Base-by-base conservation (phyloP, 495 filamentous ascomycete species). In the Hypoxylon trugodes region DNA sequence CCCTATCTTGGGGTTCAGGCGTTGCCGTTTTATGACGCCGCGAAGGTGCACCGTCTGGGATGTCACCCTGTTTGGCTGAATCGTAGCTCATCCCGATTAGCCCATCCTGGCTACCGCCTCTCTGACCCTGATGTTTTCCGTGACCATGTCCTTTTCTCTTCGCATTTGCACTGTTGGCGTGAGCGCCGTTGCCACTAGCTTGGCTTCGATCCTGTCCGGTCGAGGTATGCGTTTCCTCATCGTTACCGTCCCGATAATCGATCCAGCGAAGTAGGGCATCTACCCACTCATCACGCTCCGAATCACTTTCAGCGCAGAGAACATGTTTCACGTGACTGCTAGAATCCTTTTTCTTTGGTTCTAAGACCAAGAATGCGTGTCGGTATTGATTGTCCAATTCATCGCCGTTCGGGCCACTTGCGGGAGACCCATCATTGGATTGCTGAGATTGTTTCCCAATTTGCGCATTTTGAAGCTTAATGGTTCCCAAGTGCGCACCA, bases 291-390 rank as follows among this genome's bases (percentile, higher is more conserved):
- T 98, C 95, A 42, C 95, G 85, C 78, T 98, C 96, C 45, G 83
- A 80, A 69, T 98, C 95, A 68, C 89, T 98, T 75, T 98, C 95
- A 4, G 94, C 93, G 69, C 95, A 98, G 12, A 98, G 77, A 6
- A 98, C 92, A 75, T 98, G 95, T 38, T 93, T 90, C n/a, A 96
- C 91, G 36, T 92, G 82, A 64, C 89, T 95, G 13, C 82, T 89
- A 4, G 93, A 91, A 74, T 98, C 96, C 73, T 97, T 98, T 74
- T 91, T 91, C 79, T 98, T 98, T 1, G 93, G 93, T 73, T 98
- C 95, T 33, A 97, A 68, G 49, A 98, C 89, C 41, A 98, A 80
- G 75, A 98, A 98, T 4, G 96, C 95, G 78, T 98, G 95, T 7
- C 95, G 89, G 72, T 96, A 98, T 70, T 98, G 91, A 66, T 95